phyloP scores from a whole-genome alignment of 2,329 filamentous ascomycete species.

The Talaromyces sp. region DNA sequence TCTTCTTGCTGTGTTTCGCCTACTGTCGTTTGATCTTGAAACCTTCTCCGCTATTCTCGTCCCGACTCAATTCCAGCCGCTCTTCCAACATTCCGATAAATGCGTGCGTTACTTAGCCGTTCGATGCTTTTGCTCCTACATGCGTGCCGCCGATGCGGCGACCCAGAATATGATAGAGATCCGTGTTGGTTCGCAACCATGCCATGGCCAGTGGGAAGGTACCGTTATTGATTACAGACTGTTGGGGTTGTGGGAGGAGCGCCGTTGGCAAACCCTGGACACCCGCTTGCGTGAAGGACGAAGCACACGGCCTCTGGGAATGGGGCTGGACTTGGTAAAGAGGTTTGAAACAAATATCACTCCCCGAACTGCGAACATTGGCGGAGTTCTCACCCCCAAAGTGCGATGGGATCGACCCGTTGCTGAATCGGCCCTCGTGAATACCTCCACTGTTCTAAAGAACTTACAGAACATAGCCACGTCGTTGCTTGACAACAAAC shows the following conservation, averaged over 20 bases:
- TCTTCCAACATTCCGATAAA: conserved; percentile 56
- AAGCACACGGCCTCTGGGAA: conserved; percentile 10
- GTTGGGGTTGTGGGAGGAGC: conserved; percentile 58
- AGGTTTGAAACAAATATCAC: conserved; percentile 42
- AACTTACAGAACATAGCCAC: conserved; percentile 68
- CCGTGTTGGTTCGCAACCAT: conserved; percentile 57
- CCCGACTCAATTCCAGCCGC: conserved; percentile 59
- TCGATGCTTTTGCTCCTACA: conserved; percentile 70
- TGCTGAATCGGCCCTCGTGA: conserved; percentile 52
- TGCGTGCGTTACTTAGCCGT: conserved; percentile 74
- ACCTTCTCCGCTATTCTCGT: conserved; percentile 61
- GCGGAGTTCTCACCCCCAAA: conserved; percentile 59
- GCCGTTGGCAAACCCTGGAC: conserved; percentile 42
- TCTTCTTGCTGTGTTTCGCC: conserved; percentile 68
- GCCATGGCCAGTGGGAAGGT: conserved; percentile 71
- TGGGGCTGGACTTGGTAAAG: conserved; percentile 21
- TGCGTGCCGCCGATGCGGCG: conserved; percentile 73
- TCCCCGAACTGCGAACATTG: conserved; percentile 58
- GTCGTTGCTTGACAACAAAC: conserved; percentile 60
- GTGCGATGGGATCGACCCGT: conserved; percentile 47
- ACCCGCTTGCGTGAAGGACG: conserved; percentile 17
- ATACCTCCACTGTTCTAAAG: conserved; percentile 63
- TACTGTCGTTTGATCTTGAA: conserved; percentile 68
- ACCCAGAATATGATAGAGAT: conserved; percentile 64
- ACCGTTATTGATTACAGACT: conserved; percentile 72